These are phyloP conservation scores for Aphanomyces euteiches DNA, from an alignment of 352 stramenopile species.

Conservation along the genomic window DNA sequence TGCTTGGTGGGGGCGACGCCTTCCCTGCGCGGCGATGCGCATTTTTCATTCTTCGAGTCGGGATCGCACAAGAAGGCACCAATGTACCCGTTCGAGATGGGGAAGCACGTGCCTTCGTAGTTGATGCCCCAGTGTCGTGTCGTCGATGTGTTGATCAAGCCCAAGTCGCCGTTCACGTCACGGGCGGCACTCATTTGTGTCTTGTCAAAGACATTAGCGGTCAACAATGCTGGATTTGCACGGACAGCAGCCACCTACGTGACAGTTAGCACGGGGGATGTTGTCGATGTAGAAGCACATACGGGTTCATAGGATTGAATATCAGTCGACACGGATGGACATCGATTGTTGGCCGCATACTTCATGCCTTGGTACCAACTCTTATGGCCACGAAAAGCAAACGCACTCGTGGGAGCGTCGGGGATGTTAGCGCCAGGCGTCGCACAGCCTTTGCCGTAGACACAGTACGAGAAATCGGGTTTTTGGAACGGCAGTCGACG, in stretches of 20 bases:
- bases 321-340: slow-evolving; percentile 32
- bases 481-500: slow-evolving; percentile 43
- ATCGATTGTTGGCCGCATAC: slow-evolving; percentile 42
- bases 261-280: not conserved
- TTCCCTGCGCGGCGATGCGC: slow-evolving; percentile 33
- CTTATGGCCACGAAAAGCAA: slow-evolving; percentile 36
- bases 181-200: slow-evolving; percentile 17
- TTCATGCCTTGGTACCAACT: slow-evolving; percentile 46
- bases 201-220: slow-evolving; percentile 12
- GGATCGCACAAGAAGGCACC: slow-evolving; percentile 47
- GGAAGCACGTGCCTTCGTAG: slow-evolving; percentile 48
- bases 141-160: slow-evolving; percentile 42
- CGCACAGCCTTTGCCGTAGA: slow-evolving; percentile 87
- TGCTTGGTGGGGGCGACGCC: slow-evolving; percentile 37
- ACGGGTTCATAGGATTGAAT: slow-evolving; percentile 40
- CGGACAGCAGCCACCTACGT: not conserved
- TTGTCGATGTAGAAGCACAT: not conserved
- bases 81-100: slow-evolving; percentile 49
- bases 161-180: slow-evolving; percentile 43
- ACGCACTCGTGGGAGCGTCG: slow-evolving; percentile 73
- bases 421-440: slow-evolving; percentile 33
- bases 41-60: slow-evolving; percentile 44
- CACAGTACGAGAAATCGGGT: slow-evolving; percentile 71
- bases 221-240: slow-evolving; percentile 23
- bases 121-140: slow-evolving; percentile 51